Evolutionary conservation across 2,329 filamentous ascomycete species (phyloP), one percentile per base, ranked within the genome.

Genomic region (Cladophialophora immunda): DNA sequence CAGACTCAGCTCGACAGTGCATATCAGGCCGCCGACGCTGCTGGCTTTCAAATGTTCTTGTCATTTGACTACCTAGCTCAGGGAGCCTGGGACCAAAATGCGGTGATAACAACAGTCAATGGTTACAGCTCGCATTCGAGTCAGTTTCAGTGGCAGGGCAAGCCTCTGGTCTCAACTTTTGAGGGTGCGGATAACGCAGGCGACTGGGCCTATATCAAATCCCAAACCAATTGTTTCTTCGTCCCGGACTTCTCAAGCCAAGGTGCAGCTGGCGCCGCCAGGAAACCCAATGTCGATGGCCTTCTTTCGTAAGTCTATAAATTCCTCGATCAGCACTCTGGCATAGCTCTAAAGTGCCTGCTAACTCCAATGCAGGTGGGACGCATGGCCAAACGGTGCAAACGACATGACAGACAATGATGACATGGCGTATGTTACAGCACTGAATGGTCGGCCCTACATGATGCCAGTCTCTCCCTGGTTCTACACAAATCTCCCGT

Each of bases 381-480:
- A 61, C n/a, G 58, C 58, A 9, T 61, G 58, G 58, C 58, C 58
- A 11, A 45, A 52, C 29, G 58, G 58, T 38, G 58, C 58, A 27
- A 61, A 38, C 47, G 45, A 61, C 22, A 61, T 61, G 58, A 61
- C 58, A 36, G 47, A 61, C 22, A 32, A 19, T 19, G 58, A 61
- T 19, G 58, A 61, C 19, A 27, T 53, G 30, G 47, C 58, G 6
- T 53, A 61, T 13, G 19, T 61, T 17, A 32, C 45, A 13, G 58
- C 58, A 1, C 58, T 54, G 6, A 19, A 30, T 15, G 58, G 58
- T 32, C 50, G 58, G 32, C 58, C 58, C 30, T 61, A 53, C 25
- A 54, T 61, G 30, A 61, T 61, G 58, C 58, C 58, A n/a, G 58
- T 61, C 29, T 61, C 58, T 11, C 58, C 58, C 11, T 61, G 58